Evolutionary conservation across 2,329 filamentous ascomycete genomes (phyloP), one percentile per base, ranked within the genome.

Genomic region (Fusarium kyushuense): DNA sequence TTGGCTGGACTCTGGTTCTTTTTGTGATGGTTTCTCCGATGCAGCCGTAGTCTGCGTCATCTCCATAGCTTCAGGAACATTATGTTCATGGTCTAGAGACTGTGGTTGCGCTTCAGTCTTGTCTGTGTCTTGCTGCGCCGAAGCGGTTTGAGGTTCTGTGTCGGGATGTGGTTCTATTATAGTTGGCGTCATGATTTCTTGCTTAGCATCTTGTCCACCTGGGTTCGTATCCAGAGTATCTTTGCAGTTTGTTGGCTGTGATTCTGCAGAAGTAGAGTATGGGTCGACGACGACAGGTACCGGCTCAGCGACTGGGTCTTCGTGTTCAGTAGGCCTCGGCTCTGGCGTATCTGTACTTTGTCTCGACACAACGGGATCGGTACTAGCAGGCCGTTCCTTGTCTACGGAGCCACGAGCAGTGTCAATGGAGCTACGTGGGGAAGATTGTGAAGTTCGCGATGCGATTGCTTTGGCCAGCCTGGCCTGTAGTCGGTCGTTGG

Each of bases 401-500:
- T 77, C 75, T 11, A 72, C 72, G n/a, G 76, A 77, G 10, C 67
- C 62, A 25, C 72, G 73, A 36, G 79, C 76, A 19, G 71, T 72
- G 52, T 67, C 84, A 80, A 76, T 59, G 9, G 79, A 81, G 58
- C 75, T 78, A 29, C 79, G 76, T 9, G 78, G 78, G 32, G 79
- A 80, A 19, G 67, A 58, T 30, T 71, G 72, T 19, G 69, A 62
- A 53, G 85, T 87, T 75, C 91, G 93, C 61, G 90, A 90, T 5
- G 90, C 93, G 73, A 97, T 88, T 30, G 94, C 96, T 75, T 93
- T 92, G 30, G 95, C 95, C 63, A 99, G 84, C 65, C 94, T 87
- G 77, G 97, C 94, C 76, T 97, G 94, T 42, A 99, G 83, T 53
- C 94, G 89, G 72, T 96, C 94, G 79, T 93, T 96, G 63, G 87